phyloP scores from a whole-genome alignment of 1,139 yeast genomes.

The Debaryomycetaceae sp. region DNA sequence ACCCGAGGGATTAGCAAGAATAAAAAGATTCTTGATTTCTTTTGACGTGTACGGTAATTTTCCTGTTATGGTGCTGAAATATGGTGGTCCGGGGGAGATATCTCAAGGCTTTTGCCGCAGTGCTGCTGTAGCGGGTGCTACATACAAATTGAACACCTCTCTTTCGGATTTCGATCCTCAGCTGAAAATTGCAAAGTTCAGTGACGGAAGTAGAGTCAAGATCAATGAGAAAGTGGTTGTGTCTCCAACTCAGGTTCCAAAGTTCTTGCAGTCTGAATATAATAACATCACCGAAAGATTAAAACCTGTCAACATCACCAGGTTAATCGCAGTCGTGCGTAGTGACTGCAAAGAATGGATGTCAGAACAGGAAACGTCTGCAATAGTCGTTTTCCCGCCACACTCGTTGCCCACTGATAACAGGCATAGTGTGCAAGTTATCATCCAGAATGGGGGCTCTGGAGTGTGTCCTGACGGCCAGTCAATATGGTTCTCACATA shows the following conservation, averaged over 20 bases:
- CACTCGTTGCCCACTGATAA: conserved; percentile 68
- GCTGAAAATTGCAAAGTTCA: conserved; percentile 64
- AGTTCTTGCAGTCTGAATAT: conserved; percentile 35
- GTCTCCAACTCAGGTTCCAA: conserved; percentile 69
- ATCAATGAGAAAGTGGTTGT: conserved; percentile 75
- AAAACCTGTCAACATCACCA: conserved; percentile 52
- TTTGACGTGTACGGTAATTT: conserved; percentile 91
- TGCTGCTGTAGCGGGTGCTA: conserved; percentile 98
- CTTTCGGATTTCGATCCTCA: conserved; percentile 62
- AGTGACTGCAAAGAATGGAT: conserved; percentile 93
- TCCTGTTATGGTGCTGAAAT: conserved; percentile 88
- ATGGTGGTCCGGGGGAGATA: conserved; percentile 94
- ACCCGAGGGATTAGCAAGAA: conserved; percentile 72
- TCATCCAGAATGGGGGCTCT: conserved; percentile 84
- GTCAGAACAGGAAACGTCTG: conserved; percentile 75
- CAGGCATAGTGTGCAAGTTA: conserved; percentile 72
- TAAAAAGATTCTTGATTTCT: conserved; percentile 79
- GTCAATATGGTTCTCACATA: conserved; percentile 85
- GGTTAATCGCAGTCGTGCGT: conserved; percentile 79
- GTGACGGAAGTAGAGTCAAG: conserved; percentile 71
- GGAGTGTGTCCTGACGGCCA: conserved; percentile 91
- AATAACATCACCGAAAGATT: conserved; percentile 35
- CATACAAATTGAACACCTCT: conserved; percentile 75
- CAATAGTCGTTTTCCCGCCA: conserved; percentile 94
- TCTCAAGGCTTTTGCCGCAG: conserved; percentile 97